Evolutionary conservation across 2,329 filamentous ascomycete species (phyloP).

Genomic region (Aureobasidium pullulans): DNA sequence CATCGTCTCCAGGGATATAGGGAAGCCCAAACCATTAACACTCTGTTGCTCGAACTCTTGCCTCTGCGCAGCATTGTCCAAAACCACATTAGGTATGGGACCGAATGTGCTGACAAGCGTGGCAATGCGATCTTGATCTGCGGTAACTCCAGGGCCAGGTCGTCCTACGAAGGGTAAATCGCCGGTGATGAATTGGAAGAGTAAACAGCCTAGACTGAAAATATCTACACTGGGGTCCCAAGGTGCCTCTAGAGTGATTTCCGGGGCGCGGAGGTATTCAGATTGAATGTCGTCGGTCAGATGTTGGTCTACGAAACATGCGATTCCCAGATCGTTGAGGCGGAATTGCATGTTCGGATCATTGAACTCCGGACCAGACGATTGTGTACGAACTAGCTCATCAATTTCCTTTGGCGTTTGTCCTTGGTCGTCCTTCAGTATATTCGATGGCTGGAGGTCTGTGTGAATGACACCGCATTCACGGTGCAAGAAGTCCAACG

Average conservation of each 20-base stretch:
- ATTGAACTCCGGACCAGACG: constrained; percentile 7
- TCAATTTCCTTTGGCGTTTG: constrained; percentile 8
- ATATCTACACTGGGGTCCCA: constrained; percentile 24
- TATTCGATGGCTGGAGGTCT: constrained; percentile 25
- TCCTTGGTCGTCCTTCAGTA: constrained; percentile 18
- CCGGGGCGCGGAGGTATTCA: constrained; percentile 23
- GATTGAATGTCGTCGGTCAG: constrained; percentile 22
- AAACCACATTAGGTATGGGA: constrained; percentile 14
- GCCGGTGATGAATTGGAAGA: constrained; percentile 20
- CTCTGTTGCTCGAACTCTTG: constrained; percentile 16
- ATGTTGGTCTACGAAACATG: constrained; percentile 20
- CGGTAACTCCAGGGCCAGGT: constrained; percentile 13
- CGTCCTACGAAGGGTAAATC: constrained; percentile 17
- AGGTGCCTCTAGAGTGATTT: constrained; percentile 22
- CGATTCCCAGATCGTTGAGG: constrained; percentile 23
- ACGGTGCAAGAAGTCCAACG: constrained; percentile 17
- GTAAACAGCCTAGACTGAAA: constrained; percentile 22
- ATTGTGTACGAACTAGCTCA: constrained; percentile 10
- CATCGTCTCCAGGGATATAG: constrained; percentile 7
- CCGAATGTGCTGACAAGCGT: constrained; percentile 18
- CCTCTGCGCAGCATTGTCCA: constrained; percentile 15
- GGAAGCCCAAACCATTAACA: background rate
- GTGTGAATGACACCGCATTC: constrained; percentile 17
- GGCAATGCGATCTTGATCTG: constrained; percentile 18
- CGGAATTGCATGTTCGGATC: constrained; percentile 17